A percentile compares a stretch with the other conserved stretches of the same genome.
Evolutionary conservation across 176 grass and related monocot species (phyloP).

Genomic region (Musa schizocarpa): DNA sequence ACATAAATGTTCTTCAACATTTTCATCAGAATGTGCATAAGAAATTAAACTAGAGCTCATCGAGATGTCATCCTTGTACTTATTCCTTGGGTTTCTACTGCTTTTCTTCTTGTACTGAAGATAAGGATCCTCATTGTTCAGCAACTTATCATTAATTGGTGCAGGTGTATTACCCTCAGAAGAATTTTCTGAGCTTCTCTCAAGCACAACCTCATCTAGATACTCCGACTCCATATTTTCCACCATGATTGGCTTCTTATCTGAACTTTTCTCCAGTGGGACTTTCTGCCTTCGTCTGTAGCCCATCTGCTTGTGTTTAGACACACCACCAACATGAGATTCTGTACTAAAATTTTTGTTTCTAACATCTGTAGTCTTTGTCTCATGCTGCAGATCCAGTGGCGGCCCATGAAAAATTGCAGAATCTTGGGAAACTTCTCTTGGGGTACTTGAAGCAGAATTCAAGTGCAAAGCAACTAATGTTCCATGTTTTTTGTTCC

Average conservation of each 20-base stretch:
- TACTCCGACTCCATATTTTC: slow-evolving; percentile 27
- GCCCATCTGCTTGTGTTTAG: slow-evolving; percentile 34
- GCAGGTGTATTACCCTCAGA: slow-evolving; percentile 16
- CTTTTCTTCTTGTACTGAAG: slow-evolving; percentile 59
- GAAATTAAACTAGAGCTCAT: slow-evolving; percentile 28
- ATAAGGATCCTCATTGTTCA: slow-evolving; percentile 35
- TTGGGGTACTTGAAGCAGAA: slow-evolving; percentile 8
- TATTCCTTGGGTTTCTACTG: slow-evolving; percentile 48
- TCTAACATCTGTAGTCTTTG: slow-evolving; percentile 19
- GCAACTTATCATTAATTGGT: slow-evolving; percentile 20
- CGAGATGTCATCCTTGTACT: slow-evolving; percentile 61
- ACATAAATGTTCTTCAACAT: slow-evolving; percentile 21
- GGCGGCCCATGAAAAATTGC: too few relatives aligned
- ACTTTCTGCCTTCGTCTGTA: slow-evolving; percentile 60
- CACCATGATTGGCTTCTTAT: slow-evolving; percentile 32
- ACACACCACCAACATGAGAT: slow-evolving; percentile 6
- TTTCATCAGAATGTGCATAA: slow-evolving; percentile 28
- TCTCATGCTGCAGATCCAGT: slow-evolving; percentile 5
- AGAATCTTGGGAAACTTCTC: too few relatives aligned
- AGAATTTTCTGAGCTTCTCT: slow-evolving; percentile 25
- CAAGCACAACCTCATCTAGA: neutral
- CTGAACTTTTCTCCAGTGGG: slow-evolving; percentile 28
- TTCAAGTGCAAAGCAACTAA: slow-evolving; percentile 15
- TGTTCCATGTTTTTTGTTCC: slow-evolving; percentile 14
- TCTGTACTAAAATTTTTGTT: slow-evolving; percentile 17